Conservation (phyloP, 1,139 yeast species). For the Lipomyces yarrowii region DNA sequence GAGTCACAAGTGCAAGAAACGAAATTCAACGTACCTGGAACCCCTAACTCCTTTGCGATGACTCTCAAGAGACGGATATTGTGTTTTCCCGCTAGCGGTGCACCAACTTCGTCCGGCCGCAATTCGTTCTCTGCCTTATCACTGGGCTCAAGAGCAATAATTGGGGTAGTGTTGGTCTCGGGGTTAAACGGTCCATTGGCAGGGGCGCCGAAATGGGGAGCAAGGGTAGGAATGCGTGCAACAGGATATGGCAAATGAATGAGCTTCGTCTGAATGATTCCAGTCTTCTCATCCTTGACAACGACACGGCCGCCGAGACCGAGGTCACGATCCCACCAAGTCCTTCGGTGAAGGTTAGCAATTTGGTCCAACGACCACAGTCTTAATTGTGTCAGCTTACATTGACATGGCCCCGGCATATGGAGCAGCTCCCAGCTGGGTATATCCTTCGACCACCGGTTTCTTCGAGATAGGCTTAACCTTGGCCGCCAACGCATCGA, state of each 20-base stretch:
- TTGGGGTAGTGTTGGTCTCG: conserved; percentile 86
- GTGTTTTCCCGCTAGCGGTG: conserved; percentile 58
- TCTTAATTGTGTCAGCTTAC: conserved; percentile 11
- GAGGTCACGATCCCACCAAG: conserved; percentile 93
- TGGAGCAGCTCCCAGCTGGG: conserved; percentile 88
- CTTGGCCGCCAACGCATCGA: conserved; percentile 31
- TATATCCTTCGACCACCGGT: conserved; percentile 67
- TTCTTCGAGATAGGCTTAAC: conserved; percentile 86
- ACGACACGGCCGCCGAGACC: conserved; percentile 91
- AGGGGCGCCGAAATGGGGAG: conserved; percentile 88
- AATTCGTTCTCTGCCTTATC: conserved; percentile 32
- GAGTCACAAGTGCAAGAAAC: background rate
- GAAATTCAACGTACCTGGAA: conserved; percentile 37
- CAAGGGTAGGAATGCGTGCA: conserved; percentile 89
- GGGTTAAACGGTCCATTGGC: conserved; percentile 79
- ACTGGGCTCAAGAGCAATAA: conserved; percentile 61
- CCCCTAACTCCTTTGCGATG: conserved; percentile 66
- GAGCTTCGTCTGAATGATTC: conserved; percentile 62
- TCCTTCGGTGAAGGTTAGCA: conserved; percentile 26
- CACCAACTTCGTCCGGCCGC: conserved; percentile 42
- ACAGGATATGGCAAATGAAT: conserved; percentile 82
- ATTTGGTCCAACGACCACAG: background rate
- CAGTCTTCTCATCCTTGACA: conserved; percentile 53
- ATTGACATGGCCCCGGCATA: conserved; percentile 86
- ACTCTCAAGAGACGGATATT: conserved; percentile 70